Base-by-base conservation (phyloP, 2,329 filamentous ascomycete genomes). In the Sporothrix globosa region DNA sequence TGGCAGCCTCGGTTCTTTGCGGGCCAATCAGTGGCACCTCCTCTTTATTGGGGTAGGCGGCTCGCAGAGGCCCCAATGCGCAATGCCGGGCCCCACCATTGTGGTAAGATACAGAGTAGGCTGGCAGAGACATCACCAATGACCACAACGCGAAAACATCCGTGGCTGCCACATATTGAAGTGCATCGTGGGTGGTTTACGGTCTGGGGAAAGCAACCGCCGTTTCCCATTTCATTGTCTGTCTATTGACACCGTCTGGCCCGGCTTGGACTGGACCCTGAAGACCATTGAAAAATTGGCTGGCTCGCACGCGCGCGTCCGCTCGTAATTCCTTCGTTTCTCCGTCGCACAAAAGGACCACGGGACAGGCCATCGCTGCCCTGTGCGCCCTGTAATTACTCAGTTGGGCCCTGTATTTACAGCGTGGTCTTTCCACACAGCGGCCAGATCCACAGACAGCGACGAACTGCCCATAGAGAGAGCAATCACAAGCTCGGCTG, bases 401-500 rank as follows among this genome's bases (percentile, higher is more conserved):
- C 56, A 21, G 58, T 63, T 30, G 21, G 39, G 58, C 58, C n/a
- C 58, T 63, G 44, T 52, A 50, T 21, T 66, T 52, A 41, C 63
- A 67, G 48, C 24, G 44, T 13, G 14, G 17, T 39, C 9, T 54
- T 46, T 9, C 66, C 21, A 52, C 66, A 56, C 54, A 60, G 14
- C 13, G 4, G 2, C 11, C 2, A 41, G 0, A 21, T 27, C 60
- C 39, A 44, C 63, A n/a, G 44, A 60, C 39, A 52, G 68, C 17
- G 58, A 50, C 58, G 11, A 10, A 56, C 13, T 30, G 27, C 27
- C 27, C 27, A 30, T 4, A 30, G 27, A 50, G n/a, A 50, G 85
- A 83, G 85, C 84, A 86, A 85, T 86, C 84, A 86, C 84, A 86
- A 86, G 84, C 84, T 86, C 83, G 83, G 83, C 81, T 83, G 77